A percentile compares a stretch with the other conserved stretches of the same genome.
phyloP scores from a whole-genome alignment of 148 eudicot species.

The Vaccinium macrocarpon region DNA sequence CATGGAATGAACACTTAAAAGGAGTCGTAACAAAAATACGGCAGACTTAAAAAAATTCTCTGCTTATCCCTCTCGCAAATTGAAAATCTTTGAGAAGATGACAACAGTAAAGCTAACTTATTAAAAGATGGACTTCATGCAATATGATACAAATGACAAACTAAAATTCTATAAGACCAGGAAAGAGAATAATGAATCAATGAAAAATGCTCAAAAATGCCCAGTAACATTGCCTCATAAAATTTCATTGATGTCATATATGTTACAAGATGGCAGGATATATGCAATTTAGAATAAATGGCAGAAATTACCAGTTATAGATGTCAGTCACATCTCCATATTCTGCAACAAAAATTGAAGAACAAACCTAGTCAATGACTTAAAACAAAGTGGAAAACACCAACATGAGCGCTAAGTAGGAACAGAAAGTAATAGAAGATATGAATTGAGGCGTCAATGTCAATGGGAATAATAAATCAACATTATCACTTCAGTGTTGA shows the following conservation, averaged over 20 bases:
- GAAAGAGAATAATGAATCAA: neutral
- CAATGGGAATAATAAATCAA: neutral
- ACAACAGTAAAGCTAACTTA: neutral
- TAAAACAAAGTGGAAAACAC: neutral
- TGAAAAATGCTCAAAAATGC: neutral
- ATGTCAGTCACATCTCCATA: conserved; percentile 97
- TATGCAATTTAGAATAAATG: neutral
- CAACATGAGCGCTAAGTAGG: neutral
- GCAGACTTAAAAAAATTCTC: neutral
- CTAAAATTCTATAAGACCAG: neutral
- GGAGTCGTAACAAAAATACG: neutral
- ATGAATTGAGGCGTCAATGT: neutral
- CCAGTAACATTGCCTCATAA: neutral
- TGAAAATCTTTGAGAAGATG: neutral
- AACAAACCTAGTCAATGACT: conserved; percentile 11
- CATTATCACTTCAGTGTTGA: neutral
- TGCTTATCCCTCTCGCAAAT: neutral
- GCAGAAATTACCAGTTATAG: conserved; percentile 73
- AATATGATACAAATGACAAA: conserved; percentile 7
- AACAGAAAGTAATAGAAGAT: conserved; percentile 2
- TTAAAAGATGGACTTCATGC: neutral
- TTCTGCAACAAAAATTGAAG: conserved; percentile 47
- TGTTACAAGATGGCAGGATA: neutral
- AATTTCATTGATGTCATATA: neutral
- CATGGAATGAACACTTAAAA: neutral